These are phyloP conservation scores for Calocera viscosa DNA, from an alignment of 768 basidiomycete genomes.

Conservation along the genomic window DNA sequence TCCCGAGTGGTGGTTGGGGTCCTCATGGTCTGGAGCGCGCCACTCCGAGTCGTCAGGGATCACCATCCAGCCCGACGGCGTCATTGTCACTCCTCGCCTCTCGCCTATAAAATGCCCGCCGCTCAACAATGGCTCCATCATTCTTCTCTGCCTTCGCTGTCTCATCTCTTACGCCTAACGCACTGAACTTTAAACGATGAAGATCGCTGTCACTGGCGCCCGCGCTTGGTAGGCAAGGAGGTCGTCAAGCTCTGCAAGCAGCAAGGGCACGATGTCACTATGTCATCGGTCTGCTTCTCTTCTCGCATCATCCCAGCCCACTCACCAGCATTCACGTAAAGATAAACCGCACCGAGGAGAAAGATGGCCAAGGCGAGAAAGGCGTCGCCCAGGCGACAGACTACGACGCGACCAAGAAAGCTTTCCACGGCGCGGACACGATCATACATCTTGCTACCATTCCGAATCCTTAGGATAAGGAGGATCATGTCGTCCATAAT, in stretches of 20 bases:
- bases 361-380: not conserved
- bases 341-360: not conserved
- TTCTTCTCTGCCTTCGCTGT: no score
- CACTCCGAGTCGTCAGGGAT: no score
- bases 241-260: not conserved
- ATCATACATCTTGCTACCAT: slow-evolving; percentile 45
- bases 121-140: no score
- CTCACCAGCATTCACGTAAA: not conserved
- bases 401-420: slow-evolving; percentile 35
- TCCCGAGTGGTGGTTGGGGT: no score
- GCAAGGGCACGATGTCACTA: not conserved
- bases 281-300: not conserved
- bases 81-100: no score
- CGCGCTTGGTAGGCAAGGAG: not conserved
- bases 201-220: not conserved
- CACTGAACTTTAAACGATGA: not conserved
- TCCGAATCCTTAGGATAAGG: slow-evolving; percentile 41
- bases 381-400: slow-evolving; percentile 34
- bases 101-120: no score
- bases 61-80: no score
- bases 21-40: no score
- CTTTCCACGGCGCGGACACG: slow-evolving; percentile 41
- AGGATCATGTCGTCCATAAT: slow-evolving; percentile 25
- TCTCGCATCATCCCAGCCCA: not conserved
- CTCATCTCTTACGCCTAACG: no score